Conservation (phyloP, 768 basidiomycete genomes). For the Lyophyllum semitale region DNA sequence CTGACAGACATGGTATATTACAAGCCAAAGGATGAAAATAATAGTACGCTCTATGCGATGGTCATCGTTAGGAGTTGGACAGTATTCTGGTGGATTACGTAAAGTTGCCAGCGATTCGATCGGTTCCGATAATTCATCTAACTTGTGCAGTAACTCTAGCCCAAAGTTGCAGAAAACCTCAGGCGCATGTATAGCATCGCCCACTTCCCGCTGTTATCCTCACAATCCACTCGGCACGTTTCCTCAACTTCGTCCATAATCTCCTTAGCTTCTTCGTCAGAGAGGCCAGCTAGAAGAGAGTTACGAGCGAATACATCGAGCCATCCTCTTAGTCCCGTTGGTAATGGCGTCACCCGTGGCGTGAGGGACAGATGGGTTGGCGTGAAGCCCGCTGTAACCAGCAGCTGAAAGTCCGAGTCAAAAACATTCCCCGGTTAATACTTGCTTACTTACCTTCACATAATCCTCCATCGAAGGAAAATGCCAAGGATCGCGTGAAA, state of each 20-base stretch:
- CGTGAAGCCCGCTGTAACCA: conserved; percentile 58
- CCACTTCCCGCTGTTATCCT: conserved; percentile 64
- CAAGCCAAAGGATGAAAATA: not conserved
- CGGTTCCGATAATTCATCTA: too few relatives aligned
- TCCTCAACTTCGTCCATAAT: conserved; percentile 67
- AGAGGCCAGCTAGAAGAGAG: conserved; percentile 57
- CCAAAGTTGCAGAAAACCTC: conserved; percentile 57
- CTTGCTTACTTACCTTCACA: conserved; percentile 40
- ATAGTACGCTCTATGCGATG: not conserved
- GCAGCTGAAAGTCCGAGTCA: conserved; percentile 39
- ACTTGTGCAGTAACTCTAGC: conserved; percentile 13
- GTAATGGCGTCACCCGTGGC: conserved; percentile 56
- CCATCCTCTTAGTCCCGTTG: conserved; percentile 63
- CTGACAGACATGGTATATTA: conserved; percentile 9
- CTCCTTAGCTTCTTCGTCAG: conserved; percentile 53
- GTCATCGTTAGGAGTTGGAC: not conserved
- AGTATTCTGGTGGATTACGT: too few relatives aligned
- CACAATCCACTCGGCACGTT: conserved; percentile 55
- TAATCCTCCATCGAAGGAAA: conserved; percentile 78
- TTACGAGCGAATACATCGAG: conserved; percentile 63
- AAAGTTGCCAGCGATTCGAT: too few relatives aligned
- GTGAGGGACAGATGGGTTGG: conserved; percentile 54
- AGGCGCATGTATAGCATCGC: conserved; percentile 73
- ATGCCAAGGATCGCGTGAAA: conserved; percentile 76
- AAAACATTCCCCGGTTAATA: not conserved